A percentile compares a stretch with the other conserved stretches of the same genome.
Conservation (phyloP, 2,329 filamentous ascomycete genomes). For the Sarocladium kiliense region DNA sequence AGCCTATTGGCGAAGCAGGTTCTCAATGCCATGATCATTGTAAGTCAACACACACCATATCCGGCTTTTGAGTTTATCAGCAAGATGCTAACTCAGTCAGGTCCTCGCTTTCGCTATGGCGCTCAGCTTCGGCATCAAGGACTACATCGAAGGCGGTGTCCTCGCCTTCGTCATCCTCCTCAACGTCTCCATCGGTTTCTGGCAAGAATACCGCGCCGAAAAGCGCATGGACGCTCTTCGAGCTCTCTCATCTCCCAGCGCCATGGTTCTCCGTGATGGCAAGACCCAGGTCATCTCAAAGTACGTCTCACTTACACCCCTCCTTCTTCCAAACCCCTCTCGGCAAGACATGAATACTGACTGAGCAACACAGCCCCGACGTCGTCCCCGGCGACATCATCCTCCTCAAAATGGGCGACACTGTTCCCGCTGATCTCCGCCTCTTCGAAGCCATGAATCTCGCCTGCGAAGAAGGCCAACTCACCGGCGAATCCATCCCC, state of each 20-base stretch:
- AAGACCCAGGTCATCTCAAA: conserved; percentile 52
- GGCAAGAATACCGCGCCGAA: conserved; percentile 59
- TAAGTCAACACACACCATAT: conserved; percentile 27
- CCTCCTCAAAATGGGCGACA: conserved; percentile 65
- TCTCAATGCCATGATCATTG: conserved; percentile 73
- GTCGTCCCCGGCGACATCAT: conserved; percentile 70
- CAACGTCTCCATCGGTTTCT: conserved; percentile 65
- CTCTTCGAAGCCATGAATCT: conserved; percentile 72
- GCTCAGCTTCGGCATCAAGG: conserved; percentile 60
- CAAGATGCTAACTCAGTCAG: conserved; percentile 30
- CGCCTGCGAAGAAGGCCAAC: conserved; percentile 70
- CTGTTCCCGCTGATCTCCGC: conserved; percentile 67
- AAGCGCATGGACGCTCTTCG: conserved; percentile 62
- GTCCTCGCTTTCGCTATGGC: conserved; percentile 75
- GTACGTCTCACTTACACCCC: conserved; percentile 31
- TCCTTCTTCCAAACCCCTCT: not conserved
- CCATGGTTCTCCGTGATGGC: conserved; percentile 56
- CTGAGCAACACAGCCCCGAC: conserved; percentile 38
- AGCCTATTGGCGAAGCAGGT: conserved; percentile 70
- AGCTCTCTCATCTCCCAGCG: conserved; percentile 58
- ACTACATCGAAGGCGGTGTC: conserved; percentile 64
- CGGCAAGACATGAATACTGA: not conserved
- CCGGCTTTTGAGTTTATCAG: too few species aligned
- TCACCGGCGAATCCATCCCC: conserved; percentile 72
- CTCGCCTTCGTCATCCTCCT: conserved; percentile 62